Base-by-base conservation (phyloP, 2,329 filamentous ascomycete genomes). In the Pestalotiopsis sp. region DNA sequence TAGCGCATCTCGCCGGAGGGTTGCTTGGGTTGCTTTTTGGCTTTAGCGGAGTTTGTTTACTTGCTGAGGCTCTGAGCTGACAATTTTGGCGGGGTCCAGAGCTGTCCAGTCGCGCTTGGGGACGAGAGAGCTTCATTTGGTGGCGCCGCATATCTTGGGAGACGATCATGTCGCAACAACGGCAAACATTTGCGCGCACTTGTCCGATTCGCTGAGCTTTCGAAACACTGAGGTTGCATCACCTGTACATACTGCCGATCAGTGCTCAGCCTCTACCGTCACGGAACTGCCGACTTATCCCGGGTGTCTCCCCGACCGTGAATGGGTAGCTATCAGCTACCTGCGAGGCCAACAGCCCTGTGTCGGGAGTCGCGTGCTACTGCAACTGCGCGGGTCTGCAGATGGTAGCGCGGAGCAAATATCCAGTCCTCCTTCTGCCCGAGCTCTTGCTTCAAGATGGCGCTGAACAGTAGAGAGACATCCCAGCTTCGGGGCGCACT, bases 401-500 rank as follows among this genome's bases (percentile, higher is more conserved):
- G 17, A 22, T 52, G 44, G 10, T 52, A n/a, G 44, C 20, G 14
- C 11, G 24, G 24, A 39, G 35, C 26, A 39, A 14, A 40, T 7
- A 10, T 48, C 48, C 13, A 55, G 26, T 13, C 24, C 9, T 13
- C 22, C 13, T 22, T 55, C 52, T 57, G 52, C 30, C 52, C 14
- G 17, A 17, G 10, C 14, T 6, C 52, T 17, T 44, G 11, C 3
- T 22, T 35, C 69, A 72, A 68, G 55, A 89, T 89, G 87, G 80
- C 81, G 68, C 82, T 90, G 69, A 88, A 82, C 68, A 80, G 85
- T 66, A 81, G 85, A 70, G 88, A 90, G 69, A 83, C 85, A 58
- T 81, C 83, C 64, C 91, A 94, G 76, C 84, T 97, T 69, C 89
- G 91, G 75, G 86, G 86, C 48, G 89, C 93, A 40, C 85, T 98